These are phyloP conservation scores for Clonostachys solani DNA, from an alignment of 2,329 filamentous ascomycete species.

Conservation along the genomic window DNA sequence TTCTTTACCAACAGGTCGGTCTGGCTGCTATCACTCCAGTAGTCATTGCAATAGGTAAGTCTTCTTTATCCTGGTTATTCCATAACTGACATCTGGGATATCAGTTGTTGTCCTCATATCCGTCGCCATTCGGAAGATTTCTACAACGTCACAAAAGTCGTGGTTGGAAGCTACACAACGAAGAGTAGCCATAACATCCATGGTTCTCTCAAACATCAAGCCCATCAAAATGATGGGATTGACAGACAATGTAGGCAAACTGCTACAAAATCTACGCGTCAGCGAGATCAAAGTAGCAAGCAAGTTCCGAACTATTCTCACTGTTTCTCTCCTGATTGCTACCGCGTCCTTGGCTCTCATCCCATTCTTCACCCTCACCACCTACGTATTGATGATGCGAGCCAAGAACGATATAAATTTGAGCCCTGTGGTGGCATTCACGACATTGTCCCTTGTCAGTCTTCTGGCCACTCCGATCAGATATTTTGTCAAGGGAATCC, in stretches of 20 bases:
- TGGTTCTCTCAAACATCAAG: constrained; percentile 23
- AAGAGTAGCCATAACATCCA: constrained; percentile 22
- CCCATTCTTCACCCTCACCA: constrained; percentile 16
- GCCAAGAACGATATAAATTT: constrained; percentile 6
- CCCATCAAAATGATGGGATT: constrained; percentile 23
- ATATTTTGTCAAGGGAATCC: constrained; percentile 2
- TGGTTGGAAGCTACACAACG: constrained; percentile 31
- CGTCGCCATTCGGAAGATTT: no score
- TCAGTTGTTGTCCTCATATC: no score
- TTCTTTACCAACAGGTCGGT: constrained; percentile 29
- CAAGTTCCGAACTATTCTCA: constrained; percentile 7
- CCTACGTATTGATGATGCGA: constrained; percentile 6
- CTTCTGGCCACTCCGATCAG: constrained; percentile 1
- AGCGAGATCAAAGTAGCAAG: constrained; percentile 10
- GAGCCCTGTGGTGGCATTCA: constrained; percentile 26
- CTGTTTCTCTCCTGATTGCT: constrained; percentile 10
- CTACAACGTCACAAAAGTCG: no score
- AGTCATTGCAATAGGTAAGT: no score
- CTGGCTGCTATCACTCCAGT: no score
- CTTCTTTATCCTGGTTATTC: no score
- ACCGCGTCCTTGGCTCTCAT: constrained; percentile 22
- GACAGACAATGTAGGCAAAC: constrained; percentile 10
- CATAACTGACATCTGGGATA: no score
- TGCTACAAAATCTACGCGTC: constrained; percentile 9
- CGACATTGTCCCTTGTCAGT: constrained; percentile 4